Percentiles rank a stretch among this genome's conserved stretches.
These are phyloP conservation scores for Paraconiothyrium brasiliense DNA, from an alignment of 2,329 filamentous ascomycete genomes.

Conservation along the genomic window DNA sequence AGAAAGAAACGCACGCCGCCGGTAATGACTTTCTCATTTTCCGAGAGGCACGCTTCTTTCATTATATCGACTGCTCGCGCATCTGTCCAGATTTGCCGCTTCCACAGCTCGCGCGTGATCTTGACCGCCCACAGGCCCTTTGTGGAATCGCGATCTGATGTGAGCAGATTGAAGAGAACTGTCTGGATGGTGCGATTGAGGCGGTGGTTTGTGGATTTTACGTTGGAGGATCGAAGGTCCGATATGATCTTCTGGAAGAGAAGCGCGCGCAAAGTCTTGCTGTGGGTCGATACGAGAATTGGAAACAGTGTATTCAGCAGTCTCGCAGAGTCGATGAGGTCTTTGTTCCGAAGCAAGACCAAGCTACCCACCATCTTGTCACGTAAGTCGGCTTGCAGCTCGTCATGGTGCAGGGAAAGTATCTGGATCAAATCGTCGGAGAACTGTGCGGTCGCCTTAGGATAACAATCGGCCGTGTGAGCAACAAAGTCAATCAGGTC, in stretches of 20 bases:
- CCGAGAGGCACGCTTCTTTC: conserved; percentile 88
- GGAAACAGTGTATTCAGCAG: conserved; percentile 94
- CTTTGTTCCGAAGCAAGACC: conserved; percentile 87
- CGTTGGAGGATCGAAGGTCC: conserved; percentile 87
- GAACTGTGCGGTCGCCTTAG: conserved; percentile 78
- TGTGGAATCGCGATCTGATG: conserved; percentile 81
- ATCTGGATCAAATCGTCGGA: conserved; percentile 83
- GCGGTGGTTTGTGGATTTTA: conserved; percentile 87
- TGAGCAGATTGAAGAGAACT: conserved; percentile 89
- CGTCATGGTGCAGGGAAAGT: conserved; percentile 81
- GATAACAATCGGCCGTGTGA: conserved; percentile 94
- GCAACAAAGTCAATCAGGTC: conserved; percentile 94
- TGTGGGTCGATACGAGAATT: conserved; percentile 88
- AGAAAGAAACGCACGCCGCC: conserved; percentile 94
- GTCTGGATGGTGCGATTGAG: conserved; percentile 94
- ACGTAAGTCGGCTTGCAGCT: conserved; percentile 82
- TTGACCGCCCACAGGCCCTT: conserved; percentile 97
- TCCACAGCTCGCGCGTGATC: conserved; percentile 94
- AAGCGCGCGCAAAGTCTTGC: conserved; percentile 84
- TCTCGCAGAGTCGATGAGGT: conserved; percentile 82
- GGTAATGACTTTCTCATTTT: conserved; percentile 91
- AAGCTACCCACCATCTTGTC: conserved; percentile 95
- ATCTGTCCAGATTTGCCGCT: conserved; percentile 94
- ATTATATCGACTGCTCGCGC: conserved; percentile 96
- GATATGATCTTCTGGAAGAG: conserved; percentile 92